Evolutionary conservation across 768 basidiomycete species (phyloP).

Genomic region (Dentipellis sp.): DNA sequence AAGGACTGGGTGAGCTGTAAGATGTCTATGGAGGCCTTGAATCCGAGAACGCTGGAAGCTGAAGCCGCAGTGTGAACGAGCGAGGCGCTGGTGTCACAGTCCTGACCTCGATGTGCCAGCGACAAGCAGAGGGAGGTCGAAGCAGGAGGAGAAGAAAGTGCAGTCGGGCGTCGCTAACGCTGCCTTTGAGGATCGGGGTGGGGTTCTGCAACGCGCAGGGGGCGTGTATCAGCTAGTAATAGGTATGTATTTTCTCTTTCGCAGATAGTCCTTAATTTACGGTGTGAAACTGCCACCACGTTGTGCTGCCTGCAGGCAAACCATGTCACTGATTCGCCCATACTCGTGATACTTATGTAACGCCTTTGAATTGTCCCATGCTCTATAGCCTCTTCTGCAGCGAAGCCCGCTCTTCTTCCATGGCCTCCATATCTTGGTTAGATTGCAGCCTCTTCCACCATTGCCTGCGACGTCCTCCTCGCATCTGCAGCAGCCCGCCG

Average conservation of each 20-base stretch:
- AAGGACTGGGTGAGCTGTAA: conserved; percentile 12
- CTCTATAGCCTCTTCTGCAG: conserved; percentile 7
- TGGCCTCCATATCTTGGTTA: background rate
- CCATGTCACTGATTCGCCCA: conserved; percentile 31
- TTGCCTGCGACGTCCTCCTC: background rate
- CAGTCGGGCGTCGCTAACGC: conserved; percentile 3
- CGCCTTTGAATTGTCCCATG: conserved; percentile 11
- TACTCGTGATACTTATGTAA: conserved; percentile 31
- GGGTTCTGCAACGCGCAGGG: conserved; percentile 35
- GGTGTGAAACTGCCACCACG: conserved; percentile 57
- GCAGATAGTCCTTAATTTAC: conserved; percentile 15
- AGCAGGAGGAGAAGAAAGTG: background rate
- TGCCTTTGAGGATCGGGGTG: conserved; percentile 16
- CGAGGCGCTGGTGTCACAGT: conserved; percentile 10
- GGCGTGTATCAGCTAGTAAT: conserved; percentile 27
- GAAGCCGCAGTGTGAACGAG: conserved; percentile 3
- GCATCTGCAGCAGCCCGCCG: too few relatives aligned
- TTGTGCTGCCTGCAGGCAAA: conserved; percentile 71
- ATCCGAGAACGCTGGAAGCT: background rate
- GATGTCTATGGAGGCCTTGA: conserved; percentile 1
- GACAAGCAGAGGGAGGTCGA: conserved; percentile 13
- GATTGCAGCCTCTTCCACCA: too few relatives aligned
- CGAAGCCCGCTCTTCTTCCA: conserved; percentile 1
- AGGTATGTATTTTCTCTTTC: conserved; percentile 11
- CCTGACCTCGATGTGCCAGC: conserved; percentile 12